Base-by-base conservation (phyloP, 2,329 filamentous ascomycete species). In the Aspergillus intermedius region DNA sequence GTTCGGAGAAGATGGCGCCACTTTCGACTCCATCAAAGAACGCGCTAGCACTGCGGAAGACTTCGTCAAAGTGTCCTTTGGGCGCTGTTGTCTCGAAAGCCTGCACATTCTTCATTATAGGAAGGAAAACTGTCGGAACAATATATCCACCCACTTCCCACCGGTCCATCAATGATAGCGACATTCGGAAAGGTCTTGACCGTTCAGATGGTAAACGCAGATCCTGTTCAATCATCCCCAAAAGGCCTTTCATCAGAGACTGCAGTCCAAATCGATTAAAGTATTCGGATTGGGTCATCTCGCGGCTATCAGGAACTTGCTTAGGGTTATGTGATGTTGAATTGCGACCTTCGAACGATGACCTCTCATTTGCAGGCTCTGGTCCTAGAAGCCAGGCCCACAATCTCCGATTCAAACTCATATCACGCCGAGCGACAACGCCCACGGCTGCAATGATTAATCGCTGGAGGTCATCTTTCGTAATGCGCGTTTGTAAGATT, bases 11-110 rank as follows among this genome's bases (percentile, higher is more conserved):
- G 42, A 98, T 95, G 17, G 97, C 75, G 6, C 87, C 86, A 60
- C 91, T 95, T 69, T 98, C 93, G 35, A 97, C 91, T 4, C 91
- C 91, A 63, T 98, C 93, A 58, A 98, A 98, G 70, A 98, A 98
- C 37, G 93, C 86, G 63, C 87, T 95, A 4, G 91, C 93, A 64
- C 91, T 97, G 57, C 88, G 83, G 56, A 97, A 78, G 2, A 97
- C 90, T 66, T 98, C 93, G 12, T 82, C 78, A 52, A 93, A 89
- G 49, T 91, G 83, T 5, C 79, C 70, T 60, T 85, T 86, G n/a
- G 77, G 78, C 1, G 86, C 81, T 45, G 74, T 74, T 22, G 74
- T 72, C 66, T 90, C 84, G 70, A 90, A 97, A 42, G 77, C 73
- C 55, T 85, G 83, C 34, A 95, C 84, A 58, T 86, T 94, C 62